Conservation (phyloP, 2,329 filamentous ascomycete species). For the Pseudogymnoascus sp. region DNA sequence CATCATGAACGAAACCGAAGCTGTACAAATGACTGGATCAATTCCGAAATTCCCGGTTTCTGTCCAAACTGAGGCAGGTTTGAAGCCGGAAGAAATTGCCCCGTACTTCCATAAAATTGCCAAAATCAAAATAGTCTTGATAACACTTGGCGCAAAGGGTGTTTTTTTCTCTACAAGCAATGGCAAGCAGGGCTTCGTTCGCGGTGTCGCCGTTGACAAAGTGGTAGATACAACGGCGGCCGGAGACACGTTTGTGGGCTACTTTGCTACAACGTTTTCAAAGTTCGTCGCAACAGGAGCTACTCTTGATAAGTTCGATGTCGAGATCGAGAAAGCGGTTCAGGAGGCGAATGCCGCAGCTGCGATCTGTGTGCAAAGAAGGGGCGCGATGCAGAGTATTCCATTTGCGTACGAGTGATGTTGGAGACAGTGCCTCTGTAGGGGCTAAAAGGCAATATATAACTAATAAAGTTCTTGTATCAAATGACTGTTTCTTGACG, state of each 20-base stretch:
- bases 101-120: conserved; percentile 2
- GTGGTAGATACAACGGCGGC: conserved; percentile 16
- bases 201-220: conserved; percentile 10
- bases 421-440: too few relatives aligned
- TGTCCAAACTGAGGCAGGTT: not conserved
- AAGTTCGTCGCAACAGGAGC: conserved; percentile 3
- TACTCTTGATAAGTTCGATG: conserved; percentile 5
- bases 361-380: conserved; percentile 5
- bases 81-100: conserved; percentile 8
- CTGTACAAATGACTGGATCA: not conserved
- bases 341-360: conserved; percentile 5
- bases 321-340: conserved; percentile 4
- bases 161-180: conserved; percentile 10
- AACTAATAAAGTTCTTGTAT: not conserved
- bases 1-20: conserved; percentile 11
- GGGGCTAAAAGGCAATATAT: too few relatives aligned
- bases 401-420: conserved; percentile 4
- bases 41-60: not conserved
- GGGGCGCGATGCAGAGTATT: conserved; percentile 7
- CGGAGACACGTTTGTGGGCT: conserved; percentile 16
- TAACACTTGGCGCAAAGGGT: conserved; percentile 14
- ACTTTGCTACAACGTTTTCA: conserved; percentile 4
- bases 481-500: not conserved
- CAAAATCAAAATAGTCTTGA: conserved; percentile 10
- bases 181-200: conserved; percentile 4